A percentile compares a stretch with the other conserved stretches of the same genome.
Evolutionary conservation across 2,329 filamentous ascomycete species (phyloP).

Genomic region (Dactylellina haptotyla): DNA sequence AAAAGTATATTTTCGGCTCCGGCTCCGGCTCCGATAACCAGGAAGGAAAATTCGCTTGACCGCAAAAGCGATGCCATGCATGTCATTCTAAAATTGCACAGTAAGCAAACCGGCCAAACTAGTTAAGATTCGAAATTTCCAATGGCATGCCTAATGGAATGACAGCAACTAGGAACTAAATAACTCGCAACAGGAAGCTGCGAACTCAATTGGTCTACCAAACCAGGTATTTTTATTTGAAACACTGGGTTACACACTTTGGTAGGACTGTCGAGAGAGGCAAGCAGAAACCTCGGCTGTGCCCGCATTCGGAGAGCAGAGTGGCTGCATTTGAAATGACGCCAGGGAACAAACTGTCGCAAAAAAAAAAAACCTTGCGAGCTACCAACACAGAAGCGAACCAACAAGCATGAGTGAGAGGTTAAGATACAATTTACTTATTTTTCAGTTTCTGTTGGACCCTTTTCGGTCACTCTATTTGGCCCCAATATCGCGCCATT

Average conservation of each 20-base stretch:
- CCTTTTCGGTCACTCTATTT: slow-evolving; percentile 34
- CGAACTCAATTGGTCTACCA: slow-evolving; percentile 15
- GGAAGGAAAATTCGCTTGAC: slow-evolving; percentile 2
- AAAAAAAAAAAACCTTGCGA: too few species aligned
- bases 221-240: slow-evolving; percentile 41
- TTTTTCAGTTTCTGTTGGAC: too few species aligned
- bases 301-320: slow-evolving; percentile 13
- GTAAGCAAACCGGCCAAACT: slow-evolving; percentile 2
- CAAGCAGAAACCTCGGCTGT: slow-evolving; percentile 27
- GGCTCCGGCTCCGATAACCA: slow-evolving; percentile 1
- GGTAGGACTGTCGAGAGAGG: slow-evolving; percentile 19
- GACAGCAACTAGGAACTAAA: background rate
- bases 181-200: slow-evolving; percentile 9
- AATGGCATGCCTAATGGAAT: background rate
- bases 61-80: background rate
- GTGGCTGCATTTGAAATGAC: slow-evolving; percentile 2
- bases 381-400: too few species aligned
- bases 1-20: slow-evolving; percentile 25
- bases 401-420: too few species aligned
- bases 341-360: slow-evolving; percentile 2
- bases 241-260: slow-evolving; percentile 43
- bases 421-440: slow-evolving; percentile 19
- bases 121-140: background rate
- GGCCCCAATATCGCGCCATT: slow-evolving; percentile 28
- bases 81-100: slow-evolving; percentile 14